Base-by-base conservation (phyloP, 306 rosid species). In the Cicer yamashitae region DNA sequence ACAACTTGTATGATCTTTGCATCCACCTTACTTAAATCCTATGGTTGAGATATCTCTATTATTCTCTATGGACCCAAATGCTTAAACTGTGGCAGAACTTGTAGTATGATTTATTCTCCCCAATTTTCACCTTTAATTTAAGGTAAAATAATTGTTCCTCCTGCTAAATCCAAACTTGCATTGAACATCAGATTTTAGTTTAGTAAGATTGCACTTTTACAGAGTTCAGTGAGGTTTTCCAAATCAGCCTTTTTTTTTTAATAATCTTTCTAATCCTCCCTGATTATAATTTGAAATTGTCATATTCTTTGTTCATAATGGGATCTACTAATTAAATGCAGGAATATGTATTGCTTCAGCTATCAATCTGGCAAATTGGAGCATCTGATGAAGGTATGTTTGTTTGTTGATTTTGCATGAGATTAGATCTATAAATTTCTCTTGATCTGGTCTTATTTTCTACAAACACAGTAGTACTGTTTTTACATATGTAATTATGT, bases 281-380 rank as follows among this genome's bases (percentile, higher is more conserved):
- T 15, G 10, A 45, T 69, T 47, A 63, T n/a, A 10, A 62, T 64
- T 69, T 69, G 5, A 37, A 43, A 8, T 73, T 62, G 48, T 54
- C 65, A 70, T 50, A 39, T 71, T 79, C 72, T 82, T 74, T 40
- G 43, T 54, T 39, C 7, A 38, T 76, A 46, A 58, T 72, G 64
- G 50, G 69, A 53, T 57, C 11, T 70, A 41, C 37, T 61, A 79
- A 71, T 72, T 78, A 37, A 72, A 15, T 73, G 82, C 88, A 94
- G 99, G 91, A 94, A 94, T 79, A 86, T 92, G 79, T 94, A 94
- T 83, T 94, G 99, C 86, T 94, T 94, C 91, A 94, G 99, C 72
- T 48, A 87, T 75, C 99, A 92, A 70, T 94, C 99, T 62, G 99
- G 99, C 44, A 94, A 94, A 75, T 75, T 94, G 75, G 99, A 94